Evolutionary conservation across 805 yeast species (phyloP), one percentile per base, ranked within the genome.

Genomic region (Barnettozyma wickerhamii): DNA sequence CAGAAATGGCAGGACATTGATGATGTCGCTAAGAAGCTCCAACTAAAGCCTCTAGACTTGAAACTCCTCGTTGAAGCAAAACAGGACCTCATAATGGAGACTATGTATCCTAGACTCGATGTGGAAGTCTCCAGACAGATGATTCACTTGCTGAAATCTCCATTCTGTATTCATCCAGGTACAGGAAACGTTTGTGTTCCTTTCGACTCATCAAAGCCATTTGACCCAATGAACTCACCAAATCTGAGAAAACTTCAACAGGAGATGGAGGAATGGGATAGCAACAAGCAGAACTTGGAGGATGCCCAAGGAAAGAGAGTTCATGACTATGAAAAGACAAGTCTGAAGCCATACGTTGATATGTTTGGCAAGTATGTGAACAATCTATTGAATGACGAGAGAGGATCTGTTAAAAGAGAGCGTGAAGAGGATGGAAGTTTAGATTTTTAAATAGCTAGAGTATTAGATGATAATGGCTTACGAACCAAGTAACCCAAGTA

Each of bases 111-210:
- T 32, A 75, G 96, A 54, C 71, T 93, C 46, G 99, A 93, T 75
- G 80, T 85, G 36, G 95, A 90, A 62, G 99, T 93, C 27, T 84
- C 98, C 7, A 75, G 82, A 50, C 93, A 85, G 59, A 71, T 90
- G 55, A 87, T 81, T 64, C 99, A 93, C 68, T 79, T 93, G 64
- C 74, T 93, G 53, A 93, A 93, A 59, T 85, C 97, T 2, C 99
- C 99, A 14, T 93, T 93, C 60, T 91, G 98, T 67, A 81, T 93
- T 32, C 99, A 93, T 61, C 99, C 99, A 2, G 81, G 88, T 3
- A 93, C 99, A 0, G 96, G 96, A 7, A 84, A 86, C 53, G 85
- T 93, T 4, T 93, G 98, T 75, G 96, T 93, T 7, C 96, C 98
- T 0, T 83, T 73, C 34, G 65, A 61, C 38, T 46, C 62, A 0